These are phyloP conservation scores for Pythium aphanidermatum DNA, from an alignment of 352 stramenopile species.

Conservation along the genomic window DNA sequence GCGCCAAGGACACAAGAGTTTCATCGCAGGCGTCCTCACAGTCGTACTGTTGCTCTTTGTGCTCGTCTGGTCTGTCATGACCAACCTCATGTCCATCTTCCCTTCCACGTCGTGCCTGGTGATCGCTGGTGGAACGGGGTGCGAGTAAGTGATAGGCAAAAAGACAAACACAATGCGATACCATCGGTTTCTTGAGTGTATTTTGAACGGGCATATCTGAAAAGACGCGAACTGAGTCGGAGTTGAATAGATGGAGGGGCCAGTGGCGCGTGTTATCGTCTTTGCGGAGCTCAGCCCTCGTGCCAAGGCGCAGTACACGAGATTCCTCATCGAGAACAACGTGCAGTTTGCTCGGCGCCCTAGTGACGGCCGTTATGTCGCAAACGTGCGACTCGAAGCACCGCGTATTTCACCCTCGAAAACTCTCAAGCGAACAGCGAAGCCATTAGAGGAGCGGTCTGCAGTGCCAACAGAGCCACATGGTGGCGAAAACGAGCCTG, in stretches of 20 bases:
- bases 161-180: too few species aligned
- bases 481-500: too few species aligned
- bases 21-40: constrained; percentile 13
- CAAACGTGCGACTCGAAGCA: constrained; percentile 40
- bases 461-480: too few species aligned
- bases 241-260: too few species aligned
- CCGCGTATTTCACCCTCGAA: too few species aligned
- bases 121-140: constrained; percentile 25
- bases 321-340: constrained; percentile 60
- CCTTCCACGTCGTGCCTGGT: constrained; percentile 21
- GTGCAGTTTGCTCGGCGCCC: constrained; percentile 51
- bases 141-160: too few species aligned
- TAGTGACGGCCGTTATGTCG: constrained; percentile 47
- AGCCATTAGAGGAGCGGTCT: too few species aligned
- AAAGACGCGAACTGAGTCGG: too few species aligned
- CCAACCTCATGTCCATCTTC: constrained; percentile 32
- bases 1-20: constrained; percentile 20
- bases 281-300: constrained; percentile 58
- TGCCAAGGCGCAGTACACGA: constrained; percentile 56
- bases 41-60: constrained; percentile 20
- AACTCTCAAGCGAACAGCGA: too few species aligned
- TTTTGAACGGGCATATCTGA: too few species aligned
- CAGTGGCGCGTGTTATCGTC: constrained; percentile 39
- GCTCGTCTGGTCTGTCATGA: constrained; percentile 26
- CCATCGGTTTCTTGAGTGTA: too few species aligned